Evolutionary conservation across 257 asterid genomes (phyloP).

Genomic region (Solanum neorickii): DNA sequence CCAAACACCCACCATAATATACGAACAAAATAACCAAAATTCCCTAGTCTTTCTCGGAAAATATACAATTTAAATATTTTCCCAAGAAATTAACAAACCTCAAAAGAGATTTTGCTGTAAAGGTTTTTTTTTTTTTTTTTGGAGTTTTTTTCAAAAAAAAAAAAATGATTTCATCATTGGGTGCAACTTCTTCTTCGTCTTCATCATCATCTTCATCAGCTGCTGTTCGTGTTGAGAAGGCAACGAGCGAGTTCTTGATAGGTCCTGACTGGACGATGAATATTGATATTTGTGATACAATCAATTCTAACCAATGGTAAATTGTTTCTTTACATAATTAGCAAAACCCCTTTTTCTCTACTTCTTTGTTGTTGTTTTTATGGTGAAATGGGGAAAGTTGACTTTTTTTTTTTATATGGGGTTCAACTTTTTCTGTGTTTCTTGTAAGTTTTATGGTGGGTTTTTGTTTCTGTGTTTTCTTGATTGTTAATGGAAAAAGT

Average conservation of each 20-base stretch:
- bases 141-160: neutral
- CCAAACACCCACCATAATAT: neutral
- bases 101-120: neutral
- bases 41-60: neutral
- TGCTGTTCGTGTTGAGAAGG: constrained; percentile 71
- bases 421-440: neutral
- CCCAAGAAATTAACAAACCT: neutral
- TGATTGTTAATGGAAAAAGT: neutral
- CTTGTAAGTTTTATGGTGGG: neutral
- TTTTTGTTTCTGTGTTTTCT: neutral
- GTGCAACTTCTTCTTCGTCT: constrained; percentile 13
- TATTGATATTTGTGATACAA: constrained; percentile 75
- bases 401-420: neutral
- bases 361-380: neutral
- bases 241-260: constrained; percentile 93
- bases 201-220: constrained; percentile 45
- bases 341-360: neutral
- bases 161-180: neutral
- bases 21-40: neutral
- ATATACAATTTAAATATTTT: neutral
- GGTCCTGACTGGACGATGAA: constrained; percentile 97
- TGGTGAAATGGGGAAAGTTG: neutral
- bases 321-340: neutral
- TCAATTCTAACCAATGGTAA: constrained; percentile 31
- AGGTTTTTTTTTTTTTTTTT: neutral